Conservation (phyloP, 305 asterid genomes). For the Fraxinus xanthoxyloides region DNA sequence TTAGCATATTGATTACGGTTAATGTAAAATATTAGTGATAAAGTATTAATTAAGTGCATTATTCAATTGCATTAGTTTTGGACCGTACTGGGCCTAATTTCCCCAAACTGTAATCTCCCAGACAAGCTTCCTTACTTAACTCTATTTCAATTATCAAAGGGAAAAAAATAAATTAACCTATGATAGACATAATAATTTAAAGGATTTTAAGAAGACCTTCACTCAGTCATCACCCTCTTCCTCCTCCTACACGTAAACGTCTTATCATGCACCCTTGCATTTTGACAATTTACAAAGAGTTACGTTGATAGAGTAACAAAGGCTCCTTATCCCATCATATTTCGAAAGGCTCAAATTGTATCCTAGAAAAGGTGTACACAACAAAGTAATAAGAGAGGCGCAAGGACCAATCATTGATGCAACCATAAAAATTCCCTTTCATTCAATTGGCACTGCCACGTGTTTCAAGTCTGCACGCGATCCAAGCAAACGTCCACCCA, state of each 20-base stretch:
- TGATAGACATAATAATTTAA: background rate
- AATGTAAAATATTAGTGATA: no score
- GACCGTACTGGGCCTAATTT: no score
- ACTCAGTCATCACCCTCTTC: background rate
- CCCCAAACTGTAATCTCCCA: background rate
- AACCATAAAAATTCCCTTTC: background rate
- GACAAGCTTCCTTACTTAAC: background rate
- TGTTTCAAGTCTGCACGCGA: background rate
- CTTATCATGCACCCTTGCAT: background rate
- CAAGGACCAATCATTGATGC: background rate
- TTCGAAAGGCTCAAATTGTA: background rate
- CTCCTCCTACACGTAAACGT: background rate
- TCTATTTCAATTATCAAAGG: background rate
- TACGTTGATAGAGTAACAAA: no score
- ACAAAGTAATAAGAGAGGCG: background rate
- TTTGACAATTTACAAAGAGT: no score
- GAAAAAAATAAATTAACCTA: no score
- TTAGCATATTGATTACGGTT: no score
- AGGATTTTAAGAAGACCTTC: background rate
- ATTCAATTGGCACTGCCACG: background rate
- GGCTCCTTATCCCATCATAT: background rate
- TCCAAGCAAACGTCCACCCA: background rate
- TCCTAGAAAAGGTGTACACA: background rate
- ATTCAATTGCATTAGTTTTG: no score
- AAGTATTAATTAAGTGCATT: no score